Evolutionary conservation across 768 basidiomycete species (phyloP), one percentile per base, ranked within the genome.

Genomic region (Xerocomellus dryophilus): DNA sequence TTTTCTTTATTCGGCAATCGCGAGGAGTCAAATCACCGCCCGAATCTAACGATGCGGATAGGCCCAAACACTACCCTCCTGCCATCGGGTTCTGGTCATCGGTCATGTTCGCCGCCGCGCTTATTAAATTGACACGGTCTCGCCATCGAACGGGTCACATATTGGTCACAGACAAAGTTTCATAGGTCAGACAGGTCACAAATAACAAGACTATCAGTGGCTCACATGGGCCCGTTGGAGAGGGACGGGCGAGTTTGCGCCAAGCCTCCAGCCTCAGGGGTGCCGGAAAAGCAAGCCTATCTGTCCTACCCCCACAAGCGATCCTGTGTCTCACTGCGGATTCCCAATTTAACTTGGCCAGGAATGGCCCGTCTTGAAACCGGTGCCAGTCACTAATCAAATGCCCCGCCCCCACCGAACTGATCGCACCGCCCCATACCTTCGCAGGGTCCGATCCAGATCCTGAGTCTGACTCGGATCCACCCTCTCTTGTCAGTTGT

Each of bases 31-130:
- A n/a, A n/a, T n/a, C n/a, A n/a, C n/a, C n/a, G n/a, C n/a, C n/a
- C 17, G 18, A 31, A 18, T 27, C n/a, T 11, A 17, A 11, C 12
- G 40, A n/a, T 29, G 23, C 15, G 21, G 3, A 15, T n/a, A n/a
- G 15, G 43, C 35, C 40, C 18, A 35, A 35, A 64, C 61, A 63
- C 52, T 40, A 53, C 53, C 47, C 14, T 27, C 20, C 20, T 23
- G 5, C 5, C 18, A 38, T 11, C 21, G 41, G n/a, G 23, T 53
- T 38, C 41, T 32, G 11, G 5, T n/a, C 23, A 31, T 3, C 11
- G 4, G 35, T n/a, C 41, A 21, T 34, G 8, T 36, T 38, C 11
- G 31, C 45, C 34, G 29, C 32, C 7, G 41, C 12, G 1, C 38
- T 23, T 27, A 18, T 44, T 36, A 17, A 11, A 35, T 12, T 43